Evolutionary conservation across 176 grass and related monocot genomes (phyloP).

Genomic region (Avena insularis): DNA sequence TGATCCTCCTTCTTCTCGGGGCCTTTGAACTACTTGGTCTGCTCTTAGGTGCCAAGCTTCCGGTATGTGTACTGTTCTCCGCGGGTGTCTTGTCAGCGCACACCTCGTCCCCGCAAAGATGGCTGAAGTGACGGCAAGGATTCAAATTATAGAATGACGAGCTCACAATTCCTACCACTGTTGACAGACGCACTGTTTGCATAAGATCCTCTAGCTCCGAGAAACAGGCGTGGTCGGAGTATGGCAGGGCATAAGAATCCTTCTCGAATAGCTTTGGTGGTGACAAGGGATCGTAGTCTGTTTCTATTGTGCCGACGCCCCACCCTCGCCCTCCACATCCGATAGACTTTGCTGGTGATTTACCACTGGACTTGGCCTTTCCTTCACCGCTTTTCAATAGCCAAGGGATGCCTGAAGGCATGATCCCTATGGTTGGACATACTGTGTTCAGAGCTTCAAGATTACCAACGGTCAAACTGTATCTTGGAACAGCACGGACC

Average conservation of each 20-base stretch:
- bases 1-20: conserved; percentile 47
- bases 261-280: conserved; percentile 63
- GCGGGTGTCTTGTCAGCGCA: conserved; percentile 6
- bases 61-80: conserved; percentile 33
- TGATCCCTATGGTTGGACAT: conserved; percentile 78
- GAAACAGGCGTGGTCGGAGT: conserved; percentile 87
- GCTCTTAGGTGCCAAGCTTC: conserved; percentile 46
- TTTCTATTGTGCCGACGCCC: conserved; percentile 16
- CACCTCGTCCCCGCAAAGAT: conserved; percentile 41
- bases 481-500: conserved; percentile 78
- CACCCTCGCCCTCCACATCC: conserved; percentile 7
- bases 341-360: conserved; percentile 39
- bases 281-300: conserved; percentile 44
- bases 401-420: conserved; percentile 80
- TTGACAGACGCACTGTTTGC: conserved; percentile 57
- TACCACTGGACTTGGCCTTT: not conserved
- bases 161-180: conserved; percentile 61
- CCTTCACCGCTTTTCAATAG: conserved; percentile 34
- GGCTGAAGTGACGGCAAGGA: conserved; percentile 61
- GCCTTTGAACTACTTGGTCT: conserved; percentile 45
- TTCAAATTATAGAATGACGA: conserved; percentile 66
- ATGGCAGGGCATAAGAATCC: conserved; percentile 69
- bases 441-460: conserved; percentile 84
- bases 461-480: conserved; percentile 66
- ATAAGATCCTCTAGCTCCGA: conserved; percentile 74